Evolutionary conservation across 129 eudicot genomes (phyloP).

Genomic region (Saposhnikovia divaricata): DNA sequence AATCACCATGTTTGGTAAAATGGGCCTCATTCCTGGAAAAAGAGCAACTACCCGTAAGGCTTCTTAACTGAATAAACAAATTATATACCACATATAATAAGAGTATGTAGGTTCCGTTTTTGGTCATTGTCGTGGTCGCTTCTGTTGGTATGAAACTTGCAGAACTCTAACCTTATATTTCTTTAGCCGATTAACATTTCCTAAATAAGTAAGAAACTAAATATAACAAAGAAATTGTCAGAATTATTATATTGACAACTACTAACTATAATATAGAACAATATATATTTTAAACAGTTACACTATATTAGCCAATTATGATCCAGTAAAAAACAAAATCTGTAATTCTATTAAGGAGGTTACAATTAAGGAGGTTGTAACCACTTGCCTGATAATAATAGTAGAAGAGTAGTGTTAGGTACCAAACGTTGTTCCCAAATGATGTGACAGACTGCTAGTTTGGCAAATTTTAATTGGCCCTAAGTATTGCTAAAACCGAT

Average conservation of each 20-base stretch:
- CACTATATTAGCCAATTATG: neutral
- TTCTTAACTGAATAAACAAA: neutral
- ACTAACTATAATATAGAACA: neutral
- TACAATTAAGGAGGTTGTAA: no score
- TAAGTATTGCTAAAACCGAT: no score
- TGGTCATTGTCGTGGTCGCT: neutral
- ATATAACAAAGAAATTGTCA: neutral
- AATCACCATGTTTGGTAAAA: conserved; percentile 71
- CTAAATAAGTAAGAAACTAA: neutral
- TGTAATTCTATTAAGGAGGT: neutral
- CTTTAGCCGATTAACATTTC: neutral
- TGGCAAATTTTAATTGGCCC: no score
- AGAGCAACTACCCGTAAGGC: neutral
- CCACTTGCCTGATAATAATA: no score
- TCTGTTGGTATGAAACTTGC: no score
- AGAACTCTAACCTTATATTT: neutral
- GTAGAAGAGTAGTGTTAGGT: no score
- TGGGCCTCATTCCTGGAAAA: conserved; percentile 77
- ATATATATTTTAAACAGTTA: neutral
- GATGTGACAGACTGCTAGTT: no score
- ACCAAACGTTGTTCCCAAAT: no score
- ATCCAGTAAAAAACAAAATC: neutral
- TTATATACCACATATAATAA: neutral
- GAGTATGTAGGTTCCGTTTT: neutral
- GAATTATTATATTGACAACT: neutral